Percentiles rank a stretch among this genome's conserved stretches.
These are phyloP conservation scores for Colletotrichum horii DNA, from an alignment of 2,329 filamentous ascomycete genomes.

Conservation along the genomic window DNA sequence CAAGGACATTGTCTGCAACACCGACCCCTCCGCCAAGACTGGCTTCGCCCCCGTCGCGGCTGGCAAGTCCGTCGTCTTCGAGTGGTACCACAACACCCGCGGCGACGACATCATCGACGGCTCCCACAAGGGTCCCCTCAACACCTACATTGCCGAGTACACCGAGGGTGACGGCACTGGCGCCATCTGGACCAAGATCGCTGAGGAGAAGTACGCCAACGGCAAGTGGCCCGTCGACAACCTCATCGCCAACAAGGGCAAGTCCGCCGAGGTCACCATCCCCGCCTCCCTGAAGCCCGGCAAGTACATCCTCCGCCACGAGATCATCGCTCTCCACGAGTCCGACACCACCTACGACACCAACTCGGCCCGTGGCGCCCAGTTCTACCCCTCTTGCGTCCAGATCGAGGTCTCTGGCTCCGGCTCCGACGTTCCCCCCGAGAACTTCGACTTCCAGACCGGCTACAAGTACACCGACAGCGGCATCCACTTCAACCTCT, in stretches of 20 bases:
- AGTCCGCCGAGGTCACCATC: constrained; percentile 48
- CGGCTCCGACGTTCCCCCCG: constrained; percentile 50
- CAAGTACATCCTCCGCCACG: constrained; percentile 60
- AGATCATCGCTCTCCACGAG: constrained; percentile 60
- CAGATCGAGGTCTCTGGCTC: constrained; percentile 64
- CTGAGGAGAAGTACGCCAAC: constrained; percentile 40
- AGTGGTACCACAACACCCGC: constrained; percentile 57
- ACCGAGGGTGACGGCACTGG: constrained; percentile 47
- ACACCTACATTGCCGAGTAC: constrained; percentile 56
- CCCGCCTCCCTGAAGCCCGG: constrained; percentile 50
- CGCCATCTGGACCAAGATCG: constrained; percentile 56
- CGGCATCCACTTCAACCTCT: constrained; percentile 66
- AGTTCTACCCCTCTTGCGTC: constrained; percentile 63
- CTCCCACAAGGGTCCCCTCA: constrained; percentile 59
- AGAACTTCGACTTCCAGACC: constrained; percentile 49
- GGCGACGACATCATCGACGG: constrained; percentile 57
- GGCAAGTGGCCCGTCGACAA: constrained; percentile 48
- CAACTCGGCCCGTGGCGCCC: constrained; percentile 46
- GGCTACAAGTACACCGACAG: constrained; percentile 64
- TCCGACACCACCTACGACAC: constrained; percentile 35
- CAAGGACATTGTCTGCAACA: constrained; percentile 49
- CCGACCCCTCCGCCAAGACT: constrained; percentile 36
- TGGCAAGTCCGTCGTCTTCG: constrained; percentile 51
- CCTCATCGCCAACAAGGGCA: constrained; percentile 55
- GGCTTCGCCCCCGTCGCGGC: constrained; percentile 48